Evolutionary conservation across 768 basidiomycete species (phyloP).

Genomic region (Kockovaella imperatae): DNA sequence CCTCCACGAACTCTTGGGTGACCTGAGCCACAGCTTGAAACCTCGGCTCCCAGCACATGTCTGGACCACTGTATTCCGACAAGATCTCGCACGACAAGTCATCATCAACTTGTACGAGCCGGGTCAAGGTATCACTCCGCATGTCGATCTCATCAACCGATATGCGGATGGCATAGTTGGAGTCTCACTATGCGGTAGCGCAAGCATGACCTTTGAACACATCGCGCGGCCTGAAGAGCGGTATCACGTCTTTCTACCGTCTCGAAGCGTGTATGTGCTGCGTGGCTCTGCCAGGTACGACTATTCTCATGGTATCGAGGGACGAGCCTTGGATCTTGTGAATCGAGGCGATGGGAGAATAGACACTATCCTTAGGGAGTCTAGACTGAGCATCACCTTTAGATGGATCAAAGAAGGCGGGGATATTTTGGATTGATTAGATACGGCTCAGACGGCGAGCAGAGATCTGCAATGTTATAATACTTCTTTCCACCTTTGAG

Average conservation of each 20-base stretch:
- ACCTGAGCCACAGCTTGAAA: conserved; percentile 51
- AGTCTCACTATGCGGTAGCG: conserved; percentile 70
- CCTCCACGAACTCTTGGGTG: conserved; percentile 53
- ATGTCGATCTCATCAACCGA: conserved; percentile 74
- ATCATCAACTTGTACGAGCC: conserved; percentile 85
- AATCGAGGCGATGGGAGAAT: conserved; percentile 40
- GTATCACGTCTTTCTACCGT: conserved; percentile 58
- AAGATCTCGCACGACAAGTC: conserved; percentile 58
- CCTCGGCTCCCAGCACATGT: conserved; percentile 52
- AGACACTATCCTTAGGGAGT: conserved; percentile 30
- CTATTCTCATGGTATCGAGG: conserved; percentile 83
- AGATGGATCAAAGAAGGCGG: conserved; percentile 80
- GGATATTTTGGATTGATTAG: conserved; percentile 49
- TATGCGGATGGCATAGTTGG: conserved; percentile 88
- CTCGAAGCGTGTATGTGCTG: conserved; percentile 67
- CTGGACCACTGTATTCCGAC: conserved; percentile 46
- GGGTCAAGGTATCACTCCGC: conserved; percentile 80
- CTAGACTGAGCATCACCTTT: conserved; percentile 68
- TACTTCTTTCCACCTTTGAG: not conserved
- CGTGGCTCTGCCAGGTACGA: conserved; percentile 71
- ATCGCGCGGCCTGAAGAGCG: conserved; percentile 1
- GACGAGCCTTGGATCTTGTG: conserved; percentile 57
- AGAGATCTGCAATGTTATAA: not conserved
- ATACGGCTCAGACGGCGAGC: not conserved
- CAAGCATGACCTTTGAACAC: conserved; percentile 62